Evolutionary conservation across 495 filamentous ascomycete species (phyloP).

Genomic region (Penicillium chermesinum): DNA sequence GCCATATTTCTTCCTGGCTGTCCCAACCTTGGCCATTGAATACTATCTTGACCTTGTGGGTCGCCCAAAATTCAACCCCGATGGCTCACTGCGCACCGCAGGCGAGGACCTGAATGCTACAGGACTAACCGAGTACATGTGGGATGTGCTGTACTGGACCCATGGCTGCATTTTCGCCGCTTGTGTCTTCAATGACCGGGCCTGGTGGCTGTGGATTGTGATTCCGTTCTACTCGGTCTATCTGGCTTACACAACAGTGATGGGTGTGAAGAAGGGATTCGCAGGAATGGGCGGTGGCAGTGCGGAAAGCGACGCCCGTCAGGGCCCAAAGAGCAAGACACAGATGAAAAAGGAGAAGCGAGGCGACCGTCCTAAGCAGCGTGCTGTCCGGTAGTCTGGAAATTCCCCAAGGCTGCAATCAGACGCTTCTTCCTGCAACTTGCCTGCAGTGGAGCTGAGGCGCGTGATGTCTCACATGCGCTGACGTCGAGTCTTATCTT

Average conservation of each 20-base stretch:
- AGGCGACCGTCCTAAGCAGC: conserved; percentile 45
- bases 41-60: conserved; percentile 77
- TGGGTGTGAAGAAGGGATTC: conserved; percentile 61
- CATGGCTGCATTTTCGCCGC: conserved; percentile 64
- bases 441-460: background rate
- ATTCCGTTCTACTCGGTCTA: conserved; percentile 67
- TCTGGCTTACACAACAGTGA: conserved; percentile 60
- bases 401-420: background rate
- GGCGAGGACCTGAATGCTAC: conserved; percentile 87
- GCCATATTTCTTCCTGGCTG: conserved; percentile 65
- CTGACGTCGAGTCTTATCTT: background rate
- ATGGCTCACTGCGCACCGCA: conserved; percentile 62
- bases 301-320: conserved; percentile 12
- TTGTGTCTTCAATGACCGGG: conserved; percentile 66
- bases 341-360: conserved; percentile 61
- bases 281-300: conserved; percentile 47
- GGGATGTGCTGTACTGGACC: conserved; percentile 91
- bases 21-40: conserved; percentile 72
- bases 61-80: conserved; percentile 64
- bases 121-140: conserved; percentile 95
- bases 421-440: background rate
- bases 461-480: background rate
- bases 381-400: conserved; percentile 7
- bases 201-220: conserved; percentile 68
- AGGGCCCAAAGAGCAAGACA: conserved; percentile 49